Evolutionary conservation across 345 rosid species (phyloP).

Genomic region (Eucalyptus albens): DNA sequence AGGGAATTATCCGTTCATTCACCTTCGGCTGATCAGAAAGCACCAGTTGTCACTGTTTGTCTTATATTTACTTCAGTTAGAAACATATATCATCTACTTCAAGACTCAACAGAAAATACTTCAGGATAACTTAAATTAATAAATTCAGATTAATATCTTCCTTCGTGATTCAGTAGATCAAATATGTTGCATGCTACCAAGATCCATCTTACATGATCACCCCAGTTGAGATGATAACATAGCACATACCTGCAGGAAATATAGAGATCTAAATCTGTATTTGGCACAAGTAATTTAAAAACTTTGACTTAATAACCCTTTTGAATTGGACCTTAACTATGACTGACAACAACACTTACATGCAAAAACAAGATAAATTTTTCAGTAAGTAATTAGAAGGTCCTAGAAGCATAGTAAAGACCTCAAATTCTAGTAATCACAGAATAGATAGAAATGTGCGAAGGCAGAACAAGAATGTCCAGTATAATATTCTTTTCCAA

Average conservation of each 20-base stretch:
- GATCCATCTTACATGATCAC: not conserved
- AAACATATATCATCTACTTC: not conserved
- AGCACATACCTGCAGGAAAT: not conserved
- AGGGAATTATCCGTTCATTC: not conserved
- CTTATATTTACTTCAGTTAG: not conserved
- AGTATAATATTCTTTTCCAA: too few species aligned
- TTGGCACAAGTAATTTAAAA: not conserved
- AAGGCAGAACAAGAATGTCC: too few species aligned
- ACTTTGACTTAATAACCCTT: not conserved
- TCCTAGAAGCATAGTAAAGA: too few species aligned
- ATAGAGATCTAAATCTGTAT: not conserved
- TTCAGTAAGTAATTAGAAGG: too few species aligned
- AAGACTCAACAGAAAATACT: not conserved
- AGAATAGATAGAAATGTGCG: too few species aligned
- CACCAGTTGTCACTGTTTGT: not conserved
- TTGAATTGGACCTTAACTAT: too few species aligned
- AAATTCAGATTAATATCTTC: not conserved
- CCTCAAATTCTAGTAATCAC: too few species aligned
- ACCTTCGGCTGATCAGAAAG: not conserved
- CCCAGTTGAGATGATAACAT: not conserved
- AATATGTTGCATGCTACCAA: not conserved
- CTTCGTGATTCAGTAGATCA: not conserved
- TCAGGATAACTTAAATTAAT: not conserved
- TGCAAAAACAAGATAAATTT: too few species aligned
- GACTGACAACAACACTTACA: too few species aligned